Evolutionary conservation across 1,139 yeast genomes (phyloP), one percentile per base, ranked within the genome.

Genomic region (Yamadazyma blattariae): DNA sequence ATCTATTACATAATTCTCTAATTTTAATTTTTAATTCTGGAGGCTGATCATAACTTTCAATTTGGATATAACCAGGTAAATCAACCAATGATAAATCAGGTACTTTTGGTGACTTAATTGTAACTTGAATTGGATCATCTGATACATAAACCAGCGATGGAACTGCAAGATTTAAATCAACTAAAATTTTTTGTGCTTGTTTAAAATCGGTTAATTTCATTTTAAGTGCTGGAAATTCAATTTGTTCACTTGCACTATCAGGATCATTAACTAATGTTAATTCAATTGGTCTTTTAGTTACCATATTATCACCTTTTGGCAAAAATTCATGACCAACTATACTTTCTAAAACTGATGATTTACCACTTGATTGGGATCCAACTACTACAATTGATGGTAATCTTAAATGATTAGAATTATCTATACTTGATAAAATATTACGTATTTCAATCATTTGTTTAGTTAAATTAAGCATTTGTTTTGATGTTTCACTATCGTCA

Each of bases 321-420:
- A 90, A 65, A 50, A 90, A 90, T 52, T 90, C 96, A 49, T 85
- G 95, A 10, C 97, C 97, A 2, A 90, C 97, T 41, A 90, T 84
- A 12, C 96, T 79, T 56, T 90, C 97, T 40, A 90, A 71, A 1
- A 90, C 97, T 0, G 97, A 89, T 0, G 96, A 86, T 58, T 90
- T 90, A 35, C 99, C 99, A 34, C 96, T 87, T 9, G 96, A 86
- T 63, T 94, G 98, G 1, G 98, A 92, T 0, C 99, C 98, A 46
- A 94, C 79, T 1, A 94, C 98, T 13, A 94, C 98, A 48, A 94
- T 94, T 0, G 96, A 85, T 2, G 98, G 98, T 27, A 94, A 67
- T 45, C 82, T 86, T 30, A 92, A 67, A 10, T 87, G 77, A 27
- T 88, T 90, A 5, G 83, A 67, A 41, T 84, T 82, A 52, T 89